Percentiles rank a stretch among this genome's conserved stretches.
Conservation (phyloP, 2,329 filamentous ascomycete species). For the Sclerotinia trifoliorum region DNA sequence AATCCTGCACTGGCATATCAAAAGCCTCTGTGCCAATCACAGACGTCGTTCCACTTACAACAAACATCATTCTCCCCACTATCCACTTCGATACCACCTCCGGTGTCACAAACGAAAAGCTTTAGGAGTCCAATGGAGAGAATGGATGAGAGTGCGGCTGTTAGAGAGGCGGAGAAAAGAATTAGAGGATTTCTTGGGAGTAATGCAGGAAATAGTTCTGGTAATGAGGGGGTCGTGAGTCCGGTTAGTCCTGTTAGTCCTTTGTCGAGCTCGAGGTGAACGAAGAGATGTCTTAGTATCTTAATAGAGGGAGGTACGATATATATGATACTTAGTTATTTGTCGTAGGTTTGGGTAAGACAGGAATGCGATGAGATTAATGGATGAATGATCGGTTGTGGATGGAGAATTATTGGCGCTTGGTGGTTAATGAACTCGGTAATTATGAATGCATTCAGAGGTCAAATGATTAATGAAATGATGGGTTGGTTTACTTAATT, state of each 20-base stretch:
- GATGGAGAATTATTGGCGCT: not conserved
- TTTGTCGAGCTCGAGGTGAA: constrained; percentile 10
- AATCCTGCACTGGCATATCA: not conserved
- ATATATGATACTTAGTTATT: not conserved
- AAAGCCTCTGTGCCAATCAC: not conserved
- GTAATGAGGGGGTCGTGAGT: not conserved
- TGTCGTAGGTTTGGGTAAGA: not conserved
- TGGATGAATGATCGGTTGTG: not conserved
- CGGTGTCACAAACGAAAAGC: not conserved
- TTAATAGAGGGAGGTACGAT: not conserved
- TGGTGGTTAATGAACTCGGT: not conserved
- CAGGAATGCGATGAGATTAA: not conserved
- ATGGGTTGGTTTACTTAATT: not conserved
- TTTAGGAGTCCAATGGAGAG: constrained; percentile 16
- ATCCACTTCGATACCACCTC: not conserved
- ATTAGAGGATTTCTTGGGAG: constrained; percentile 17
- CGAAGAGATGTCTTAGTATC: not conserved
- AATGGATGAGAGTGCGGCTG: constrained; percentile 4
- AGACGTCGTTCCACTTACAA: not conserved
- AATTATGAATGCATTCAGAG: not conserved
- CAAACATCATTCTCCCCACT: not conserved
- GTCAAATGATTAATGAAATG: not conserved
- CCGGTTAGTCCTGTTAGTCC: constrained; percentile 4
- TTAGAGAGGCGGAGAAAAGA: constrained; percentile 11
- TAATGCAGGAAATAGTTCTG: not conserved